Percentiles rank a stretch among this genome's conserved stretches.
These are phyloP conservation scores for Saccharomycodes ludwigii DNA, from an alignment of 805 yeast species.

Conservation along the genomic window DNA sequence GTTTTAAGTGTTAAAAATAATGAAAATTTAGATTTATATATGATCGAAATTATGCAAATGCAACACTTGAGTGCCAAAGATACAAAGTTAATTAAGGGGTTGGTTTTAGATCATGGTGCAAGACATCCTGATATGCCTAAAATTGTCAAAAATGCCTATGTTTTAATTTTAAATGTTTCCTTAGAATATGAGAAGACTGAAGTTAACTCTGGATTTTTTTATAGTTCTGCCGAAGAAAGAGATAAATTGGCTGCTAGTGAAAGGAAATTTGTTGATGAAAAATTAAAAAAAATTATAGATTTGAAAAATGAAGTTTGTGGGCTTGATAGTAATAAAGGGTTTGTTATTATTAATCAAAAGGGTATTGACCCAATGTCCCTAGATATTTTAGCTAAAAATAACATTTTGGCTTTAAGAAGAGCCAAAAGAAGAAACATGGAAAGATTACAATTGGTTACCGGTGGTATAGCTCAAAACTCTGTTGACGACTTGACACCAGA, in stretches of 20 bases:
- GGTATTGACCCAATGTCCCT: conserved; percentile 98
- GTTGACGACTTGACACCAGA: conserved; percentile 82
- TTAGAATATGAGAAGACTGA: conserved; percentile 96
- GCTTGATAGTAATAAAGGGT: conserved; percentile 55
- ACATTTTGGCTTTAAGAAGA: conserved; percentile 87
- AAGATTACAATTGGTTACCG: conserved; percentile 88
- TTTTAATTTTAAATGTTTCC: conserved; percentile 83
- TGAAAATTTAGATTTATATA: conserved; percentile 72
- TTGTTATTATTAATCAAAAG: conserved; percentile 93
- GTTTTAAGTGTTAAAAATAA: conserved; percentile 63
- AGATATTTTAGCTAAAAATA: conserved; percentile 85
- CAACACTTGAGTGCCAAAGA: conserved; percentile 82
- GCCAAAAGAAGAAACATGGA: conserved; percentile 99
- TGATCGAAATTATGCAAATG: conserved; percentile 98
- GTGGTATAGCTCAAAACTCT: conserved; percentile 96
- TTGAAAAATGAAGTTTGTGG: conserved; percentile 88
- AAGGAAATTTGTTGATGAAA: conserved; percentile 88
- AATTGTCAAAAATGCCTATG: conserved; percentile 66
- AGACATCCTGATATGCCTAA: conserved; percentile 99
- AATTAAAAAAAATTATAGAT: conserved; percentile 80
- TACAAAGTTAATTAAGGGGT: conserved; percentile 72
- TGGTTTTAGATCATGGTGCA: conserved; percentile 96
- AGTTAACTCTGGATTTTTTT: conserved; percentile 91
- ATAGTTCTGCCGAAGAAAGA: conserved; percentile 90
- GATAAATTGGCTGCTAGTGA: conserved; percentile 90